A percentile compares a stretch with the other conserved stretches of the same genome.
phyloP scores from a whole-genome alignment of 371 early-diverging fungal genomes.

The Mucor sp. region DNA sequence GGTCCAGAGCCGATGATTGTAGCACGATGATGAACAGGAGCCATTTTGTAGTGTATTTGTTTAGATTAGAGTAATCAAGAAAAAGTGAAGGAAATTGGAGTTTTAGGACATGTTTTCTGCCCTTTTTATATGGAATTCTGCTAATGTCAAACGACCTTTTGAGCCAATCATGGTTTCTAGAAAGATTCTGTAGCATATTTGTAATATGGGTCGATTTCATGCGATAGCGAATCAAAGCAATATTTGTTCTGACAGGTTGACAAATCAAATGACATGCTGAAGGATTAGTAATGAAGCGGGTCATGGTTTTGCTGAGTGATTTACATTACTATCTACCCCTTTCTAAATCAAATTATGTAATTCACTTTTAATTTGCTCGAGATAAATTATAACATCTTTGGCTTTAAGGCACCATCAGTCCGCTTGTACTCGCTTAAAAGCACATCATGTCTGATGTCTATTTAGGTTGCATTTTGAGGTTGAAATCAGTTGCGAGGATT shows the following conservation, averaged over 20 bases:
- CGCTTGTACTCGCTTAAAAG: background rate
- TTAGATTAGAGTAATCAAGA: background rate
- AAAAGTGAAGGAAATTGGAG: background rate
- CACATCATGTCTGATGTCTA: background rate
- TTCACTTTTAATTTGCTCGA: background rate
- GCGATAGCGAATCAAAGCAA: background rate
- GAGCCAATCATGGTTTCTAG: background rate
- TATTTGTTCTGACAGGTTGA: background rate
- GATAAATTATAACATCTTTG: background rate
- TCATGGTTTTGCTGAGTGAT: background rate
- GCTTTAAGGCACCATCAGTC: background rate
- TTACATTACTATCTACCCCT: background rate
- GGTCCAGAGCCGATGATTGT: constrained; percentile 90
- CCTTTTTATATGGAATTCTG: background rate
- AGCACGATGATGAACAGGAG: constrained; percentile 47
- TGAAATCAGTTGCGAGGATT: background rate
- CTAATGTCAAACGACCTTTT: background rate
- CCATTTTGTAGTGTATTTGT: constrained; percentile 17
- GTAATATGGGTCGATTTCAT: background rate
- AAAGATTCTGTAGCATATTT: background rate
- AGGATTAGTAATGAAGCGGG: background rate
- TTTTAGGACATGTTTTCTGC: background rate
- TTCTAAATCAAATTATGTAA: background rate
- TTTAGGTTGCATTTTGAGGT: background rate
- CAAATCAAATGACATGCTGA: background rate